Evolutionary conservation across 1,284 basidiomycete species (phyloP), one percentile per base, ranked within the genome.

Genomic region (Rhodofomes roseus): DNA sequence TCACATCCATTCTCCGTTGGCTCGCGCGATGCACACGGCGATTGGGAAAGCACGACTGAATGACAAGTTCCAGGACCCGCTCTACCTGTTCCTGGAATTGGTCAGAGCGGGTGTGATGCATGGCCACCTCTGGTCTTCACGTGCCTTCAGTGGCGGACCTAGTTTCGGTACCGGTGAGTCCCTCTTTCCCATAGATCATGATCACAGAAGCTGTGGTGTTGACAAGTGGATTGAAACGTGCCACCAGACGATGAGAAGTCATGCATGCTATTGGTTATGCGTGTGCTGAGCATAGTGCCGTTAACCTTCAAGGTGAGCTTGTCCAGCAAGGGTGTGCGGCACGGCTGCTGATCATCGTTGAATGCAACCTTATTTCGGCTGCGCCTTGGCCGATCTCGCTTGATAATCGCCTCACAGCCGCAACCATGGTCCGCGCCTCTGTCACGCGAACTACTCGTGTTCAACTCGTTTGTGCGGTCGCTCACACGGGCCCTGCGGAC

Each of bases 41-140:
- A 81, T 96, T 68, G 83, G 86, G 65, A 79, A 80, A 31, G 84
- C 91, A 2, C 86, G 92, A 48, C 78, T 98, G 65, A 98, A 96
- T 73, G 96, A 99, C 81, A 98, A 97, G 76, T 95, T 99, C 79
- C 96, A 99, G 74, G 97, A 99, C 75, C 86, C 97, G 5, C 79
- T 99, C 4, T 96, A 96, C 74, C 76, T 96, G 72, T 90, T 97
- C 76, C 80, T 96, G 74, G 92, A 99, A 78, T 85, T 97, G 58
- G 87, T 98, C 62, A 84, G 96, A 66, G 95, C 95, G 12, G 94
- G 95, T 0, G 95, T 97, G 14, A 90, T 99, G 81, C 96, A 99
- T 71, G 94, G 93, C 1, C 89, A 95, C 68, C 78, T 92, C 59
- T 98, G 94, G 89, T 92, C 92, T 50, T 86, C 85, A n/a, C 81